Percentiles rank a stretch among this genome's conserved stretches.
phyloP scores from a whole-genome alignment of 2,329 filamentous ascomycete genomes.

The Phyllosticta citriasiana region DNA sequence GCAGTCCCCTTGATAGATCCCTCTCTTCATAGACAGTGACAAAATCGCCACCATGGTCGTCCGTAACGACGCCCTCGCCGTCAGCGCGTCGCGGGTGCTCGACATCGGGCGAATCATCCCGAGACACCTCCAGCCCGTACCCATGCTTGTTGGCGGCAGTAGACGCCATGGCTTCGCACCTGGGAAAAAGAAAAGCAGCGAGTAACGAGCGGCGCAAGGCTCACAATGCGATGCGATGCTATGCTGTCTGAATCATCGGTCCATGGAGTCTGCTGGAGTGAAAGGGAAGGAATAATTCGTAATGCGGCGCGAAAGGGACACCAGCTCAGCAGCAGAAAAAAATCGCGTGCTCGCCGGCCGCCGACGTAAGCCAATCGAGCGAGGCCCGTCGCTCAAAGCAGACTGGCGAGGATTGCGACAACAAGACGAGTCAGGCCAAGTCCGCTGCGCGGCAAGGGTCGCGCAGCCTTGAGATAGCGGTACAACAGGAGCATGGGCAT shows the following conservation, averaged over 20 bases:
- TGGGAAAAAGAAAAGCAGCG: background rate
- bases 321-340: background rate
- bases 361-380: background rate
- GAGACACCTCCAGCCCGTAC: background rate
- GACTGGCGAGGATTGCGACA: background rate
- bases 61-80: background rate
- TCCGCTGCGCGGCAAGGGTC: background rate
- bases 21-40: constrained; percentile 41
- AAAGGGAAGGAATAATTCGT: background rate
- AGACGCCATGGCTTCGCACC: background rate
- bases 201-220: background rate
- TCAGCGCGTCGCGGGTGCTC: background rate
- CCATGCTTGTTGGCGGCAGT: background rate
- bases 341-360: background rate
- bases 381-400: background rate
- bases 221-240: background rate
- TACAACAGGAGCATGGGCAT: background rate
- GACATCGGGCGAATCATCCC: background rate
- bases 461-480: background rate
- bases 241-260: background rate
- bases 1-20: constrained; percentile 40
- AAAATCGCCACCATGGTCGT: constrained; percentile 42
- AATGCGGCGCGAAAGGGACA: background rate
- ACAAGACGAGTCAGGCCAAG: background rate
- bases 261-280: background rate